Base-by-base conservation (phyloP, 1,139 yeast species). In the Spathaspora jeffriesii region DNA sequence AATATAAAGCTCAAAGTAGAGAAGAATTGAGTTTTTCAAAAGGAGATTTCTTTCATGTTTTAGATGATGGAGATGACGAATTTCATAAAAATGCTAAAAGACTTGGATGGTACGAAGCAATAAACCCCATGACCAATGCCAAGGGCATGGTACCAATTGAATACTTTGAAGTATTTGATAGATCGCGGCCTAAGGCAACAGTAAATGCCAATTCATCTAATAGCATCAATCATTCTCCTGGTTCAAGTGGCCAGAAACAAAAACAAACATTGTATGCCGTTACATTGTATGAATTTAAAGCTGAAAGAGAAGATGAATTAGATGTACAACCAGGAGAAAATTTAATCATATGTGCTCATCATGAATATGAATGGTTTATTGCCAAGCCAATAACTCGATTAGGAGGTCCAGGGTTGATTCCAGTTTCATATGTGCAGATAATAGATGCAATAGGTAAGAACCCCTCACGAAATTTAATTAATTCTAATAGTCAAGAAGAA, bases 401-500 rank as follows among this genome's bases (percentile, higher is more conserved):
- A 44, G 99, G 99, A 14, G 99, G 98, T 0, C 98, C 98, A 0
- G 99, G 99, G 1, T 75, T 93, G 48, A 96, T 93, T 11, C 99
- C 99, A 0, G 95, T 89, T 4, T 82, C 90, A 23, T 93, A 88
- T 62, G 96, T 93, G 28, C 88, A 89, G 60, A 81, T 93, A 42
- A 82, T 93, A 39, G 96, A 93, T 63, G 78, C 91, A 50, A 73
- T 84, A 32, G 68, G 71, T 46, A 71, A 76, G 1, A 43, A 48
- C n/a, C 73, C 88, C 1, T 46, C 53, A 13, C 51, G 49, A 32
- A 53, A 52, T 7, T 47, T 55, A 15, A 46, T 49, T 23, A 54
- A 53, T 36, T 45, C 56, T 2, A 51, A 47, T 25, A 53, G 55
- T 44, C 59, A 56, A 21, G 67, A 66, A n/a, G 72, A 70, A 49